Conservation (phyloP, 495 filamentous ascomycete species). For the Cercophora newfieldiana region DNA sequence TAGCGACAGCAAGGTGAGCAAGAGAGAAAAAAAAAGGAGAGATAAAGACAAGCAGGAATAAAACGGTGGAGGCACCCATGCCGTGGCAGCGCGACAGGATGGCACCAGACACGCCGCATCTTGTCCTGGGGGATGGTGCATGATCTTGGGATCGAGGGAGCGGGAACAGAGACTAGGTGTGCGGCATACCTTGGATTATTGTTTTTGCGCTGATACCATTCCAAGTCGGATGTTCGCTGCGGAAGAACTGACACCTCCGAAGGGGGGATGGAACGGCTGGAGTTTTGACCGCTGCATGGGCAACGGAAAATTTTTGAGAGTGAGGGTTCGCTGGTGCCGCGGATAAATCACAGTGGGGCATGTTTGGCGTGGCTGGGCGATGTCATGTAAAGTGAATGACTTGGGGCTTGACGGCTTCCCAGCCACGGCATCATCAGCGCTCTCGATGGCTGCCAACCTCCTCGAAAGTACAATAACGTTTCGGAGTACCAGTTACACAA, state of each 20-base stretch:
- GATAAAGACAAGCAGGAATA: background rate
- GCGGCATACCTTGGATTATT: conserved; percentile 33
- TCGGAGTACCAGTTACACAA: background rate
- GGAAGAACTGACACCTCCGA: conserved; percentile 41
- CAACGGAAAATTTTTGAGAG: conserved; percentile 19
- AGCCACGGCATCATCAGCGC: background rate
- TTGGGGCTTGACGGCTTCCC: background rate
- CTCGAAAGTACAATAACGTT: too few species aligned
- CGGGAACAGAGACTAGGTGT: conserved; percentile 6
- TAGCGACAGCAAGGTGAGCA: background rate
- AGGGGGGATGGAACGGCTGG: conserved; percentile 33
- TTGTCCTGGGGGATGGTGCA: background rate
- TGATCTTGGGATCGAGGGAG: background rate
- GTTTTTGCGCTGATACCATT: conserved; percentile 30
- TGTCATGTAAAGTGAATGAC: too few species aligned
- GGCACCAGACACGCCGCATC: background rate
- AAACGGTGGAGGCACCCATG: background rate
- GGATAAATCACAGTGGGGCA: conserved; percentile 1
- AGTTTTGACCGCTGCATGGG: conserved; percentile 34
- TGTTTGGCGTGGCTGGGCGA: background rate
- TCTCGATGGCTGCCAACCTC: too few species aligned
- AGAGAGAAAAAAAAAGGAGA: background rate
- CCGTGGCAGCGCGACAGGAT: background rate
- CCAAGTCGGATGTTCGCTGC: conserved; percentile 38
- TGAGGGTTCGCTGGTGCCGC: background rate